Percentiles rank a stretch among this genome's conserved stretches.
These are phyloP conservation scores for Globisporangium cederbergense DNA, from an alignment of 352 stramenopile species.

Conservation along the genomic window DNA sequence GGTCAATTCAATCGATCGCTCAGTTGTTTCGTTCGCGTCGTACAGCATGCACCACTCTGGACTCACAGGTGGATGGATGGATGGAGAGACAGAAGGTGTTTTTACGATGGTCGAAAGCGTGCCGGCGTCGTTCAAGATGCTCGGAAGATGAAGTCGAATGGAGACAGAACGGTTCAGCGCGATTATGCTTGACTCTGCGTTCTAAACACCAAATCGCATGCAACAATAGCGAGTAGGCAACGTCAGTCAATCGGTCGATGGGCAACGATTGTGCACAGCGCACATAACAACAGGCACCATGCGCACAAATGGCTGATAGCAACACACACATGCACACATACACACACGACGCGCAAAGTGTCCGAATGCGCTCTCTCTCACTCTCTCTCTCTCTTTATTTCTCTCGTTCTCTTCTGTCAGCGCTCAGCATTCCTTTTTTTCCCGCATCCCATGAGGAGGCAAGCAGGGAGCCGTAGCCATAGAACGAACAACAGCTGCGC, in stretches of 20 bases:
- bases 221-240: neutral
- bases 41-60: no score
- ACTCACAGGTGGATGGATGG: neutral
- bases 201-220: neutral
- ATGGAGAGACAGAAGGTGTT: neutral
- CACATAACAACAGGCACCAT: neutral
- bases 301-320: neutral
- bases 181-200: neutral
- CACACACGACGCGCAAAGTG: neutral
- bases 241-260: slow-evolving; percentile 4
- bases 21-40: no score
- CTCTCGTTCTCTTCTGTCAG: no score
- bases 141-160: no score
- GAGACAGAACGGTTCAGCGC: slow-evolving; percentile 8
- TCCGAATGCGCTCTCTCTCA: neutral
- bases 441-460: neutral
- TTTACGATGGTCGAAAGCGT: slow-evolving; percentile 9
- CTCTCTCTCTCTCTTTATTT: neutral
- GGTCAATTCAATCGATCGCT: neutral
- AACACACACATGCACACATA: neutral
- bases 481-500: slow-evolving; percentile 16
- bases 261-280: neutral
- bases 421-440: slow-evolving; percentile 19
- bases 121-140: no score
- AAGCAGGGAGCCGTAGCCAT: neutral